Evolutionary conservation across 2,329 filamentous ascomycete genomes (phyloP), one percentile per base, ranked within the genome.

Genomic region (Colletotrichum shisoi): DNA sequence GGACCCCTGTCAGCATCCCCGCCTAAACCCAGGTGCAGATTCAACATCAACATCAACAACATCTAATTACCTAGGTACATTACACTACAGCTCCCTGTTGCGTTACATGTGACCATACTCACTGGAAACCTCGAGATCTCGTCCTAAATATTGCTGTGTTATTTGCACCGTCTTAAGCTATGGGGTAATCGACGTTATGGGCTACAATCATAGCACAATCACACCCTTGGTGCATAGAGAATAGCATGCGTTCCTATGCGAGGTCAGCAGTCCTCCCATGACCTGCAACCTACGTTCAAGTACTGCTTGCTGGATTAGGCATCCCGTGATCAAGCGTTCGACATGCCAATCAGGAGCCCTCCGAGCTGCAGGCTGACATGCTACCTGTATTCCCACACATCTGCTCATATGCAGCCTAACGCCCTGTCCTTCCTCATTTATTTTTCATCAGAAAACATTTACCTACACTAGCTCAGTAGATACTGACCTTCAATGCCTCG

Each of bases 1-100:
- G 4, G 17, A 42, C 45, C 57, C 57, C 57, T 59, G 57, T 49
- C 19, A 39, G 13, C 34, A 9, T 46, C 56, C 44, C 56, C 56
- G 44, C 56, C 42, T 21, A 58, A 58, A 48, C 13, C 27, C 44
- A 24, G 31, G 7, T 19, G 21, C 19, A 27, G 13, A 24, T 24
- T 58, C 31, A 57, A 37, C 42, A 57, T 46, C 42, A 24, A 21
- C 42, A 37, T 3, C 11, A 34, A 34, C 11, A 34, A 34, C 31
- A 8, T 34, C 31, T 34, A 31, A 31, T 31, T 8, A 31, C 27
- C 31, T 34, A 31, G 8, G 8, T 8, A 31, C 27, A 31, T 8
- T 31, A 31, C 27, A 31, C 27, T 31, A 31, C 27, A 31, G 27
- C 27, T 31, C 2, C 27, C 27, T 8, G 4, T 34, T 34, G 31